Conservation (phyloP, 1,284 basidiomycete species). For the Cutaneotrichosporon spelunceum region DNA sequence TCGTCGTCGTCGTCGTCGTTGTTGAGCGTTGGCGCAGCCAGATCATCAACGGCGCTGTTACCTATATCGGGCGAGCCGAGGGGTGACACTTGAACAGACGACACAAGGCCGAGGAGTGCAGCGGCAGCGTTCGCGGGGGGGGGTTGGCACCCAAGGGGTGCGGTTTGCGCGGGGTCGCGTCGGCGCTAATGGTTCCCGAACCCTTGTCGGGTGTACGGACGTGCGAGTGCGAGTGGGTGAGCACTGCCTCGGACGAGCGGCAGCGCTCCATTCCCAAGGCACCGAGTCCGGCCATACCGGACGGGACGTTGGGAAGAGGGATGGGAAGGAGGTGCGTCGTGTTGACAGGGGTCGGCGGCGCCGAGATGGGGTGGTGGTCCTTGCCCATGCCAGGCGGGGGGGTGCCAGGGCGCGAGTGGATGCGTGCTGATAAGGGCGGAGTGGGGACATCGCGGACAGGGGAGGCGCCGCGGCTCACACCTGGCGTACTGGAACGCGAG, state of each 20-base stretch:
- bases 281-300: constrained; percentile 16
- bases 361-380: constrained; percentile 39
- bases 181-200: constrained; percentile 13
- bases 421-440: constrained; percentile 21
- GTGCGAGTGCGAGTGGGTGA: constrained; percentile 21
- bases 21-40: background rate
- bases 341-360: constrained; percentile 45
- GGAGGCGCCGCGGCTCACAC: constrained; percentile 12
- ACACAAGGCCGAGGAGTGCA: background rate
- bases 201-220: constrained; percentile 5
- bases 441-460: constrained; percentile 12
- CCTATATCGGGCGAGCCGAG: constrained; percentile 15
- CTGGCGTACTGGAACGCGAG: constrained; percentile 24
- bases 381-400: constrained; percentile 17
- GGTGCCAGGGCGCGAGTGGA: constrained; percentile 24
- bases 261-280: constrained; percentile 42
- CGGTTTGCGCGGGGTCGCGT: constrained; percentile 22
- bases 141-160: constrained; percentile 15
- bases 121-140: background rate
- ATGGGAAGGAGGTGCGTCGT: constrained; percentile 40
- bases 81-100: constrained; percentile 11
- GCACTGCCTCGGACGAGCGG: constrained; percentile 40
- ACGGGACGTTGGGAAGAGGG: constrained; percentile 32
- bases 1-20: too few relatives aligned
- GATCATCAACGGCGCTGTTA: constrained; percentile 1